Conservation (phyloP, 495 filamentous ascomycete species). For the Cladorrhinum samala region DNA sequence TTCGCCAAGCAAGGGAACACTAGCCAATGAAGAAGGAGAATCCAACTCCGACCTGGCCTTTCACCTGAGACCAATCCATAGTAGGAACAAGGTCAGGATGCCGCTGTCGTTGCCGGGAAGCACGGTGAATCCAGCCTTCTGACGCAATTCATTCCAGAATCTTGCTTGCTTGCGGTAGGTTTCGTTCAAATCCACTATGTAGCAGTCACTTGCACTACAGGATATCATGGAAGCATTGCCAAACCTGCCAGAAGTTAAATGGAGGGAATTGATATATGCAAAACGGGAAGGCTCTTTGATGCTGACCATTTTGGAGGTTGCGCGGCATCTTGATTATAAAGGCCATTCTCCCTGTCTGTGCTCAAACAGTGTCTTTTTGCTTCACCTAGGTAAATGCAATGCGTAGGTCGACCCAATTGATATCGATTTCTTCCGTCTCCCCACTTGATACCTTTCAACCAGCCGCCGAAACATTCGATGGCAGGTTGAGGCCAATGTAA, state of each 20-base stretch:
- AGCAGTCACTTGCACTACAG: too few species aligned
- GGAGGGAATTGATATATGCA: not conserved
- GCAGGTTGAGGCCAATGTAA: not conserved
- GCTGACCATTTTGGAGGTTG: too few species aligned
- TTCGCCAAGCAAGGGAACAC: too few species aligned
- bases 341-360: slow-evolving; percentile 6
- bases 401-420: not conserved
- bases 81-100: too few species aligned
- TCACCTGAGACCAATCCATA: slow-evolving; percentile 1
- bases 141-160: slow-evolving; percentile 14
- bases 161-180: not conserved
- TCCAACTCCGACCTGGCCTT: not conserved
- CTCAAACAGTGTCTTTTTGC: not conserved
- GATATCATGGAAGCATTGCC: too few species aligned
- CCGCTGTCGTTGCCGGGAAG: slow-evolving; percentile 8
- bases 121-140: slow-evolving; percentile 1
- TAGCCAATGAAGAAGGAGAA: slow-evolving; percentile 2
- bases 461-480: slow-evolving; percentile 4
- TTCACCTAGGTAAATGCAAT: not conserved
- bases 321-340: slow-evolving; percentile 19
- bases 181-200: not conserved
- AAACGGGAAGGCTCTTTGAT: not conserved
- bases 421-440: not conserved
- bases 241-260: not conserved
- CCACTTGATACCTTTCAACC: slow-evolving; percentile 9